Evolutionary conservation across 2,329 filamentous ascomycete species (phyloP), one percentile per base, ranked within the genome.

Genomic region (Aureobasidium subglaciale): DNA sequence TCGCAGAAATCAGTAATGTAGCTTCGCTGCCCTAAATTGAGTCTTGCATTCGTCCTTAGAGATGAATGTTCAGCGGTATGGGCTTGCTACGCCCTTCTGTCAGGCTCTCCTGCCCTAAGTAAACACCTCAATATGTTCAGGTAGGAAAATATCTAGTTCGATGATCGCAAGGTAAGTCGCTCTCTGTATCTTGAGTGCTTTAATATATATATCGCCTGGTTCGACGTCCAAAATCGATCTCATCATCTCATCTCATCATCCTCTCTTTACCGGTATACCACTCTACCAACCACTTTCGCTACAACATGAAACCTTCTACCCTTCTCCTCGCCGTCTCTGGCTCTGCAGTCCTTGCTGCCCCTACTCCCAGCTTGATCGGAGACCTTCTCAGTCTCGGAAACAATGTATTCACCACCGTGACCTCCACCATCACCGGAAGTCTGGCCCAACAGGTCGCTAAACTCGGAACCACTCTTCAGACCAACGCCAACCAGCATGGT

Each of bases 401-500:
- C 38, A 24, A 30, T 15, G 38, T 41, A n/a, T 24, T 54, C 30
- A 41, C 50, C 40, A 32, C 35, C 7, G 38, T 34, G 15, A 34
- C 50, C 30, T 34, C 40, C 20, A 43, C 35, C 20, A 43, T 34
- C 22, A 34, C 29, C 37, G 32, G 32, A 22, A 27, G 27, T 32
- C 13, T 49, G n/a, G 45, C 45, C 22, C 34, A 35, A 22, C 45
- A 49, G 13, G 35, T 58, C 30, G 43, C 49, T 1, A 27, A 29
- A 22, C 56, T 58, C 5, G 56, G 56, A 13, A 30, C 43, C 15
- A 48, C 50, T n/a, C 41, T 58, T 7, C 42, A 46, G 34, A 54
- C 48, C 41, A 58, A 58, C 27, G 55, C 55, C 56, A 55, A 55
- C 34, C 40, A 55, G 20, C 34, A 55, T 18, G 45, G 45, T 27